phyloP scores from a whole-genome alignment of 83 land plant species.

The Diphasiastrum complanatum region DNA sequence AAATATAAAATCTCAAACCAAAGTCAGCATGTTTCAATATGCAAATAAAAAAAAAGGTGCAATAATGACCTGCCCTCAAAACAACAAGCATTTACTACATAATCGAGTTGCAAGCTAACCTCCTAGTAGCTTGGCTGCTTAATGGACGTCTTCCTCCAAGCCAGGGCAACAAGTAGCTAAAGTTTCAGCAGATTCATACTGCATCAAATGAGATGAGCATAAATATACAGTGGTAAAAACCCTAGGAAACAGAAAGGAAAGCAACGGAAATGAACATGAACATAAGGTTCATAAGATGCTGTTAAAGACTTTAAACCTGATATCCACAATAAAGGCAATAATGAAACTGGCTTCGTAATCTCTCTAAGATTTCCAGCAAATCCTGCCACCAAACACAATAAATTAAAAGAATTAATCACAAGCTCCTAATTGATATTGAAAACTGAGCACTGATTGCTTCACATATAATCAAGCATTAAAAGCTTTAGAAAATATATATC shows the following conservation, averaged over 20 bases:
- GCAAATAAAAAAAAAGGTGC: too few relatives aligned
- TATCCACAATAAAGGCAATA: constrained; percentile 93
- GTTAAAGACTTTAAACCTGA: too few relatives aligned
- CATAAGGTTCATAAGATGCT: too few relatives aligned
- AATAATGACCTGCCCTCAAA: too few relatives aligned
- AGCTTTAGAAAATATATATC: not conserved
- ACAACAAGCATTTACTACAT: too few relatives aligned
- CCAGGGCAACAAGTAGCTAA: constrained; percentile 59
- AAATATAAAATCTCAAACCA: too few relatives aligned
- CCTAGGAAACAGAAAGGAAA: not conserved
- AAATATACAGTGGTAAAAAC: not conserved
- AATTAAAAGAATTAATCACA: not conserved
- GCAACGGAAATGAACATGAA: too few relatives aligned
- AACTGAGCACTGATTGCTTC: not conserved
- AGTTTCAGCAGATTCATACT: constrained; percentile 63
- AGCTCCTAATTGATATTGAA: not conserved
- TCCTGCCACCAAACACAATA: constrained; percentile 40
- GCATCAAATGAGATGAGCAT: constrained; percentile 3
- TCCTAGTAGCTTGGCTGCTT: too few relatives aligned
- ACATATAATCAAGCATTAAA: not conserved
- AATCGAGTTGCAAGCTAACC: too few relatives aligned
- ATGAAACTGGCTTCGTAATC: constrained; percentile 46
- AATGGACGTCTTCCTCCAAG: constrained; percentile 65
- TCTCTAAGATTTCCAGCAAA: constrained; percentile 48
- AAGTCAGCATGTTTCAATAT: too few relatives aligned